phyloP scores from a whole-genome alignment of 2,329 filamentous ascomycete genomes.

The Ceratocystis harringtonii region DNA sequence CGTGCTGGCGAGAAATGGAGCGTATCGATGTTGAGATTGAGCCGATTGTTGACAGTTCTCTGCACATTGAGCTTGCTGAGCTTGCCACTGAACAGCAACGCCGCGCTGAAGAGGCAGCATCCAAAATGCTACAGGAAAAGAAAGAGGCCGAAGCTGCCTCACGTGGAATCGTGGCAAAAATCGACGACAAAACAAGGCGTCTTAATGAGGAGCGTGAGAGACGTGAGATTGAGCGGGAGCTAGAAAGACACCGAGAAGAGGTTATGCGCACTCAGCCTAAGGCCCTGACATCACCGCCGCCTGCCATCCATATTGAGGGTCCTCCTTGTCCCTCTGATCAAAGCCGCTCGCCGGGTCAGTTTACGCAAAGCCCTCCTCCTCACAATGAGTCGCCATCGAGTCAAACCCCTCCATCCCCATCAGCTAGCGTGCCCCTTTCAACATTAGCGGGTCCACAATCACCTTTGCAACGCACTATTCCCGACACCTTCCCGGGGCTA shows the following conservation, averaged over 20 bases:
- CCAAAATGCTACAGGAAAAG: constrained; percentile 27
- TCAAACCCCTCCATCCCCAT: neutral
- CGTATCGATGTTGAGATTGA: constrained; percentile 88
- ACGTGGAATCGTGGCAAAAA: constrained; percentile 12
- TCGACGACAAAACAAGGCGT: constrained; percentile 5
- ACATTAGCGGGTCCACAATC: neutral
- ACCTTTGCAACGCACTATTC: constrained; percentile 5
- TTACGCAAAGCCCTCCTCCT: neutral
- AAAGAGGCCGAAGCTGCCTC: constrained; percentile 22
- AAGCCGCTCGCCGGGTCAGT: neutral
- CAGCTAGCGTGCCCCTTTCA: constrained; percentile 18
- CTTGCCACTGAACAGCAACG: constrained; percentile 34
- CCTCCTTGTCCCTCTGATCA: constrained; percentile 9
- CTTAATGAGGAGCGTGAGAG: constrained; percentile 13
- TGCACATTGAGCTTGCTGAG: constrained; percentile 46
- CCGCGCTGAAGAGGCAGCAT: constrained; percentile 24
- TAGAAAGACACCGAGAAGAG: constrained; percentile 11
- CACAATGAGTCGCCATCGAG: neutral
- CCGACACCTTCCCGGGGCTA: constrained; percentile 38
- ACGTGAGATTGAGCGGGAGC: constrained; percentile 4
- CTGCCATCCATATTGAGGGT: constrained; percentile 16
- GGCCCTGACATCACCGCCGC: constrained; percentile 15
- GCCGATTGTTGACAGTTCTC: constrained; percentile 47
- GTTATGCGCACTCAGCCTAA: neutral
- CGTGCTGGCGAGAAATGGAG: constrained; percentile 96